Conservation (phyloP, 2,329 filamentous ascomycete species). For the Aspergillus fructus region DNA sequence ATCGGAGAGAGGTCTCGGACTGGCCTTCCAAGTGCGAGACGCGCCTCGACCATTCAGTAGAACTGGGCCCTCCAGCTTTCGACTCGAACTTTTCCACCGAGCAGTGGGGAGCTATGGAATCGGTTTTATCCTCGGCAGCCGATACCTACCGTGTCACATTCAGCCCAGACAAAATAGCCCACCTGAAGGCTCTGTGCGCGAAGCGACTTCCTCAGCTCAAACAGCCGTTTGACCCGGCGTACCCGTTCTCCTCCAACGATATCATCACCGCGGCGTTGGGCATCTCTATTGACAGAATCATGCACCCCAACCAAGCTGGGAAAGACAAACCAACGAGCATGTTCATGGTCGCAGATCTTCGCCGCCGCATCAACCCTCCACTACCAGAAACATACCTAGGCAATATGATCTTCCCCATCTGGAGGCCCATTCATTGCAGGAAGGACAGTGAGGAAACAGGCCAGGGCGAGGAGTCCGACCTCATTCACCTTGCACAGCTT, state of each 20-base stretch:
- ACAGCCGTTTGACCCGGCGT: neutral
- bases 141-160: neutral
- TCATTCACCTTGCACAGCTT: neutral
- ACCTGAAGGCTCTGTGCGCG: neutral
- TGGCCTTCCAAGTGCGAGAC: neutral
- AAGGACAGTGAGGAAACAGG: neutral
- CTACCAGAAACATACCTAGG: conserved; percentile 8
- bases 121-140: neutral
- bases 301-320: neutral
- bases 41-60: neutral
- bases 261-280: conserved; percentile 4
- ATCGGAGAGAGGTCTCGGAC: neutral
- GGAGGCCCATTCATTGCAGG: neutral
- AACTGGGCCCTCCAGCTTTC: conserved; percentile 1
- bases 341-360: conserved; percentile 1
- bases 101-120: conserved; percentile 6
- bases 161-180: neutral
- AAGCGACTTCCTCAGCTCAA: neutral
- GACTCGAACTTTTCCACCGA: conserved; percentile 1
- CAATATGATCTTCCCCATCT: neutral
- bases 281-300: neutral
- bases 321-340: neutral
- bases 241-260: conserved; percentile 1
- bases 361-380: neutral
- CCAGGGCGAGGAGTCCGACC: neutral